A percentile compares a stretch with the other conserved stretches of the same genome.
phyloP scores from a whole-genome alignment of 225 moss, liverwort and hornwort genomes.

The Bryum argenteum region DNA sequence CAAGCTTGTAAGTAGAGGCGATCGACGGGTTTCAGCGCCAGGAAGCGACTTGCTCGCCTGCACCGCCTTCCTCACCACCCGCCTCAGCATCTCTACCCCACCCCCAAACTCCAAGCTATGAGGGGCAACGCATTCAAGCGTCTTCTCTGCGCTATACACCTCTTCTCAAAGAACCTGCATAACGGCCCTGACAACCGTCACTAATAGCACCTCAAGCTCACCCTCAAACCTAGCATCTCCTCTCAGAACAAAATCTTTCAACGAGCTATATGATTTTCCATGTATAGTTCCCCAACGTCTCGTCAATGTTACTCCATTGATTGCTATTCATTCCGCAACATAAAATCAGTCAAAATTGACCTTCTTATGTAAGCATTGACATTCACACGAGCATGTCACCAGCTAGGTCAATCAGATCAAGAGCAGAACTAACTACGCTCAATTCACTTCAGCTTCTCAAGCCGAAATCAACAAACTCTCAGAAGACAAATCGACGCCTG shows the following conservation, averaged over 20 bases:
- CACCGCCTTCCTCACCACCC: constrained; percentile 60
- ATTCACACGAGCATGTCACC: background rate
- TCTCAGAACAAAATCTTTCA: background rate
- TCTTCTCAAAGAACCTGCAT: background rate
- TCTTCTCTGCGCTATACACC: constrained; percentile 15
- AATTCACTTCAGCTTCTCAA: too few relatives aligned
- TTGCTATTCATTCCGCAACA: too few relatives aligned
- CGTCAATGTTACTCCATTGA: background rate
- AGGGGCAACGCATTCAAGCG: constrained; percentile 37
- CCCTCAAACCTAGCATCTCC: background rate
- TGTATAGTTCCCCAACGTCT: background rate
- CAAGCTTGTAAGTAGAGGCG: constrained; percentile 32
- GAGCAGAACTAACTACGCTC: too few relatives aligned
- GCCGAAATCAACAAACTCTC: too few relatives aligned
- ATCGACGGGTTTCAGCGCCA: constrained; percentile 39
- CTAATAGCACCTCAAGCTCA: background rate
- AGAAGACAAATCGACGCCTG: too few relatives aligned
- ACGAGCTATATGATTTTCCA: background rate
- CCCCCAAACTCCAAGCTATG: constrained; percentile 30
- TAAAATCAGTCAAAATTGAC: background rate
- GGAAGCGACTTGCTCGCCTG: constrained; percentile 48
- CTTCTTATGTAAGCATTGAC: background rate
- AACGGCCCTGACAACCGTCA: background rate
- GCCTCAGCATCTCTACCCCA: constrained; percentile 60
- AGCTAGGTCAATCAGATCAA: too few relatives aligned